Percentiles rank a stretch among this genome's conserved stretches.
These are phyloP conservation scores for Melampsora americana DNA, from an alignment of 1,284 basidiomycete genomes.

Conservation along the genomic window DNA sequence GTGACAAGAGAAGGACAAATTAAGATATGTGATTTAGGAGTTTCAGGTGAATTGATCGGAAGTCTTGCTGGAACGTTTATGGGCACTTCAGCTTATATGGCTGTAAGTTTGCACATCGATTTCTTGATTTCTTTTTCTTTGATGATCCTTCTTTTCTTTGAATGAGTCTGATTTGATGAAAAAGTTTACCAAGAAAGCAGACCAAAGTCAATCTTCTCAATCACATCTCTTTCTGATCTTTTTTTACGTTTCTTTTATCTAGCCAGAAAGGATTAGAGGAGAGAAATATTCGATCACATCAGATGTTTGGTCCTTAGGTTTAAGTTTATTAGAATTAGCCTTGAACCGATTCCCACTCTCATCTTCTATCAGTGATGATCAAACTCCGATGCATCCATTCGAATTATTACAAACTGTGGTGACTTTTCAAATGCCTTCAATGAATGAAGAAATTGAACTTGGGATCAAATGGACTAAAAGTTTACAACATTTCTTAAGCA, in stretches of 20 bases:
- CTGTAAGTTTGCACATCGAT: constrained; percentile 64
- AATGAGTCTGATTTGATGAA: no score
- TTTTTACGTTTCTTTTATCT: constrained; percentile 12
- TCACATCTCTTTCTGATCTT: no score
- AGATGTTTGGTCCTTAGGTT: constrained; percentile 96
- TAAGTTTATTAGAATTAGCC: constrained; percentile 87
- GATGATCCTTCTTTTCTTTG: not conserved
- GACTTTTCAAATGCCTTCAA: constrained; percentile 75
- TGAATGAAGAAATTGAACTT: constrained; percentile 60
- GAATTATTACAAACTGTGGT: constrained; percentile 91
- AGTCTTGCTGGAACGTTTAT: constrained; percentile 92
- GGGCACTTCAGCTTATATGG: constrained; percentile 96
- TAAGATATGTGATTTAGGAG: constrained; percentile 93
- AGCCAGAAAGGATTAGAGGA: constrained; percentile 91
- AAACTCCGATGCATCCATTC: constrained; percentile 67
- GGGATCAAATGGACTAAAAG: constrained; percentile 70
- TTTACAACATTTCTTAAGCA: constrained; percentile 88
- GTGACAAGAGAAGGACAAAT: constrained; percentile 79
- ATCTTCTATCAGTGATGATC: constrained; percentile 59
- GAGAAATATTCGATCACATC: constrained; percentile 85
- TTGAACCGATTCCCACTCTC: constrained; percentile 95
- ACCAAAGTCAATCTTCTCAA: no score
- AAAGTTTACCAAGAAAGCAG: no score
- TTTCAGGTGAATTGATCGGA: constrained; percentile 88
- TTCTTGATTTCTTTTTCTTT: constrained; percentile 42